Evolutionary conservation across 2,329 filamentous ascomycete genomes (phyloP), one percentile per base, ranked within the genome.

Genomic region (Madurella mycetomatis): DNA sequence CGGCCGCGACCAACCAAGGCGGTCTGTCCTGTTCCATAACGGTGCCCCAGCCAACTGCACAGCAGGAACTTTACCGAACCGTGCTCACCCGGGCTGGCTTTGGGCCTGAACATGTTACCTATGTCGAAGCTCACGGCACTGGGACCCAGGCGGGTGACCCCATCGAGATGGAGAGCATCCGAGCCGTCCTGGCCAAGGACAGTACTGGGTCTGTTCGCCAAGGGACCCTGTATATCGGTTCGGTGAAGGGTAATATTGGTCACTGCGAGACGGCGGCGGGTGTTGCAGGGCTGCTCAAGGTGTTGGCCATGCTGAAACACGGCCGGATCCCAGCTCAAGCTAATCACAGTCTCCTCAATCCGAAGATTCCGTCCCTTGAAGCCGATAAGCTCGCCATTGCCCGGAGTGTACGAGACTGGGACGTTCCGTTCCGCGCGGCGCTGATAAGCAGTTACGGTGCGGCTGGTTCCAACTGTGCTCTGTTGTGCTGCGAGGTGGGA

Each of bases 61-160:
- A 62, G 50, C 49, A 44, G 13, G 45, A 13, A 11, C 46, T 62
- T 1, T 53, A 52, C 9, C 34, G 37, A 1, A 42, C 51, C 7
- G 52, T 58, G 2, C 50, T 60, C 5, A 11, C 25, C 7, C 17
- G 41, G 2, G 56, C 46, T 7, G 44, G 31, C 2, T 25, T 63
- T 4, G 30, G 37, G 8, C 48, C 47, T 5, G 11, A 49, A 4
- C 31, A 52, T 4, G 53, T 59, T 13, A 51, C 47, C 5, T 58
- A 56, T 18, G 53, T 63, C 19, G 61, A 62, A 48, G 55, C 51
- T 17, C 72, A 75, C 42, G 73, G 73, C 8, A 76, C 74, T 0
- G 73, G 73, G 2, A 77, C 75, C 2, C 58, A 60, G 9, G 66
- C 68, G 1, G 75, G 75, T 7, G 75, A 77, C 50, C 69, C 71